Percentiles rank a stretch among this genome's conserved stretches.
These are phyloP conservation scores for Aspergillus nidulans DNA, from an alignment of 495 filamentous ascomycete species.

Conservation along the genomic window DNA sequence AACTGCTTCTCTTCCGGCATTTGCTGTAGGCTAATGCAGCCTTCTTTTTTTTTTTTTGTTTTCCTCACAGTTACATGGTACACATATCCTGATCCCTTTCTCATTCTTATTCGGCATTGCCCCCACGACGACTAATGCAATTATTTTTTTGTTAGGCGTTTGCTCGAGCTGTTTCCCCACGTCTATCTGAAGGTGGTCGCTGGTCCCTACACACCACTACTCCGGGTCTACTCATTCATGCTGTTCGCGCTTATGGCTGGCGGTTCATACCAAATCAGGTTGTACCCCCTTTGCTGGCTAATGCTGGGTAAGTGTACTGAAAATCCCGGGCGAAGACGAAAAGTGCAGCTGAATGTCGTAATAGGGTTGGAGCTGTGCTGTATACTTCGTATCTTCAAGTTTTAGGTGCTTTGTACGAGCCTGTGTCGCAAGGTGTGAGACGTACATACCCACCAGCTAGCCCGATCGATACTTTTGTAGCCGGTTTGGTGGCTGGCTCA, in stretches of 20 bases:
- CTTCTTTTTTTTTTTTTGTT: slow-evolving; percentile 6
- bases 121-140: slow-evolving; percentile 22
- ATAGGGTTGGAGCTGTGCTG: slow-evolving; percentile 72
- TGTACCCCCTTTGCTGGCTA: slow-evolving; percentile 79
- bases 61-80: slow-evolving; percentile 55
- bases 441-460: slow-evolving; percentile 72
- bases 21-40: slow-evolving; percentile 18
- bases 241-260: slow-evolving; percentile 78
- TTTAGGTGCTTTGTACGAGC: slow-evolving; percentile 66
- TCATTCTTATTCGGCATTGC: background rate
- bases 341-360: slow-evolving; percentile 3
- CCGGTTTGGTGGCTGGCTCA: slow-evolving; percentile 71
- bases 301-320: slow-evolving; percentile 52
- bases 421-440: slow-evolving; percentile 61
- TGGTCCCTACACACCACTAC: slow-evolving; percentile 74
- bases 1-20: slow-evolving; percentile 1
- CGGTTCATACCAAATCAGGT: slow-evolving; percentile 83
- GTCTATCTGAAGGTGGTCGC: slow-evolving; percentile 45
- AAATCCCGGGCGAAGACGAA: background rate
- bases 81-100: background rate
- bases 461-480: slow-evolving; percentile 60
- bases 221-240: slow-evolving; percentile 72
- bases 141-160: slow-evolving; percentile 44
- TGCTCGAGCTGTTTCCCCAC: slow-evolving; percentile 64
- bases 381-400: slow-evolving; percentile 86